These are phyloP conservation scores for Ogataea henricii DNA, from an alignment of 805 yeast genomes.

Conservation along the genomic window DNA sequence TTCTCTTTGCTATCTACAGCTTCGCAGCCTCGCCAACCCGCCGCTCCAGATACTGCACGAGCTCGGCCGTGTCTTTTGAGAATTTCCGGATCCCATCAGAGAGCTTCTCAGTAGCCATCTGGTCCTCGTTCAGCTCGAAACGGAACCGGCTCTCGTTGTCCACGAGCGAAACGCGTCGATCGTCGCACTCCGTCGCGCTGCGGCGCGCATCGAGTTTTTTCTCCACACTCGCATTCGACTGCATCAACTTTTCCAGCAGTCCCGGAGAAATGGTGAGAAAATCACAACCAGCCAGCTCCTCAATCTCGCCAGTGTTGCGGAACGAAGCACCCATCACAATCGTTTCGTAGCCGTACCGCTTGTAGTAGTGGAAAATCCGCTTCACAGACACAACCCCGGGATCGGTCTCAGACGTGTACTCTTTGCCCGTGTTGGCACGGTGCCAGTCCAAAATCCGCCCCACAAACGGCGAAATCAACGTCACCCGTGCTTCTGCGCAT, in stretches of 20 bases:
- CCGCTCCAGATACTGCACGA: constrained; percentile 12
- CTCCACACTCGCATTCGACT: constrained; percentile 76
- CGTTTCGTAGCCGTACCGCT: constrained; percentile 92
- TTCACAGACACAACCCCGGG: constrained; percentile 96
- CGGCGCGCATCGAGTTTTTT: constrained; percentile 66
- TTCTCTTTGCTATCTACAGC: neutral
- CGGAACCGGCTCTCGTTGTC: constrained; percentile 88
- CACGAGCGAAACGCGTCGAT: constrained; percentile 71
- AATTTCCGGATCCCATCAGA: constrained; percentile 97
- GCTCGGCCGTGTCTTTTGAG: constrained; percentile 42
- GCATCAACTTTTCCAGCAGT: constrained; percentile 81
- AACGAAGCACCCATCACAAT: constrained; percentile 99
- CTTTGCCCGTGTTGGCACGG: constrained; percentile 89
- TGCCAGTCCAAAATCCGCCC: constrained; percentile 99
- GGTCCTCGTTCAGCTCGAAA: constrained; percentile 88
- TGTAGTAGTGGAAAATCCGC: constrained; percentile 92
- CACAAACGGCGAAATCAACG: constrained; percentile 97
- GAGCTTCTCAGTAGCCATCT: constrained; percentile 97
- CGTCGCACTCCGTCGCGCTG: constrained; percentile 53
- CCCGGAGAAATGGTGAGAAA: constrained; percentile 92
- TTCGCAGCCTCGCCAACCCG: constrained; percentile 14
- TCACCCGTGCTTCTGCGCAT: constrained; percentile 95
- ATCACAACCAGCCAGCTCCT: constrained; percentile 96
- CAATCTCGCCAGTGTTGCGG: constrained; percentile 94
- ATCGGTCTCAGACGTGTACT: constrained; percentile 75